Evolutionary conservation across 441 rosid species (phyloP).

Genomic region (Gossypium trilobum): DNA sequence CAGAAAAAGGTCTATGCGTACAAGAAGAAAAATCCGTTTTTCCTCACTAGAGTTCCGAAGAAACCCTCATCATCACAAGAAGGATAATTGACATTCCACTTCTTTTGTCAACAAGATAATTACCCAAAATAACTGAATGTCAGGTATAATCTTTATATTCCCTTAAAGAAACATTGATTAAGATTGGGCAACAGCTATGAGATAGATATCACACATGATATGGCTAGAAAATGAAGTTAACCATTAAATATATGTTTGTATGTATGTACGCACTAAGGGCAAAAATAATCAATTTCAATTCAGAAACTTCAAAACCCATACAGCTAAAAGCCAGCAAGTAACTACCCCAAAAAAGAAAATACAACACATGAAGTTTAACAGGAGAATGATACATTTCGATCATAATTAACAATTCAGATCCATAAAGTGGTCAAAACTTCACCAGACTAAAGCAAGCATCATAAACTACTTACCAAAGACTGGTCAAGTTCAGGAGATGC

Average conservation of each 20-base stretch:
- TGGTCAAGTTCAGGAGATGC: slow-evolving; percentile 67
- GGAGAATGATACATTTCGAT: background rate
- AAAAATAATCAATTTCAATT: background rate
- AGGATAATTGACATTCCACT: background rate
- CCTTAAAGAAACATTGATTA: background rate
- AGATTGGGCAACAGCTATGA: background rate
- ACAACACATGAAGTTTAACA: background rate
- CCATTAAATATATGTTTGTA: background rate
- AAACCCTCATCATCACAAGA: background rate
- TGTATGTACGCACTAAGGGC: background rate
- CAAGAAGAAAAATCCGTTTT: background rate
- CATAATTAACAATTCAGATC: background rate
- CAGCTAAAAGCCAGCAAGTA: background rate
- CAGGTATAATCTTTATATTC: background rate
- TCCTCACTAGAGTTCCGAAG: background rate
- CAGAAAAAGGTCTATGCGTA: background rate
- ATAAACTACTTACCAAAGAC: slow-evolving; percentile 51
- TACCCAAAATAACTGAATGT: background rate
- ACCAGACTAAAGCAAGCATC: background rate
- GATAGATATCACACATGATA: background rate
- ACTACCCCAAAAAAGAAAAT: background rate
- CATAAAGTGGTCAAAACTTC: background rate
- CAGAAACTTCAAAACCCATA: background rate
- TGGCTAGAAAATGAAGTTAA: background rate
- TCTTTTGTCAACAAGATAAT: background rate